A percentile compares a stretch with the other conserved stretches of the same genome.
These are phyloP conservation scores for Sphaerulina vaccinii DNA, from an alignment of 2,329 filamentous ascomycete species.

Conservation along the genomic window DNA sequence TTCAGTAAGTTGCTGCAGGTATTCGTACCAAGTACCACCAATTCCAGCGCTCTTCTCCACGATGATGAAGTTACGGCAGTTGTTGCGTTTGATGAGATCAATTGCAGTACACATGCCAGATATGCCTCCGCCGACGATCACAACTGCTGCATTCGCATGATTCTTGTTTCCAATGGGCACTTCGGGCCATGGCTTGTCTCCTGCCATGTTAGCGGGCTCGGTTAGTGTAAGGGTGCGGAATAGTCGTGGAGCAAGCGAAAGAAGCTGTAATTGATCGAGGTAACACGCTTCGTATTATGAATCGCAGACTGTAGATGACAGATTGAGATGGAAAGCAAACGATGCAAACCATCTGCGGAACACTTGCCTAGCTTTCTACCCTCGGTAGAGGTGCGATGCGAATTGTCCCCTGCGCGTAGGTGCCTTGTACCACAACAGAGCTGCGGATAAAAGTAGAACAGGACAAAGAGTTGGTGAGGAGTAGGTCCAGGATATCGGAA, in stretches of 20 bases:
- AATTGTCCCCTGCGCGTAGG: no score
- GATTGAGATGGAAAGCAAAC: no score
- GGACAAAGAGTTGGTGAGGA: no score
- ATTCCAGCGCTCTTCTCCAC: conserved; percentile 56
- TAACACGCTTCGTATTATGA: no score
- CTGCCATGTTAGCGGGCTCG: conserved; percentile 35
- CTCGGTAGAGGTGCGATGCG: no score
- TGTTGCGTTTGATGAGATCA: conserved; percentile 54
- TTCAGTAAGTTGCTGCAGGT: no score
- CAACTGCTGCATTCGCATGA: conserved; percentile 53
- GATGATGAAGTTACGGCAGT: conserved; percentile 57
- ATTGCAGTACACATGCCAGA: conserved; percentile 57
- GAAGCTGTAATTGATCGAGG: no score
- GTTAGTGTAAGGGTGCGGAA: neutral
- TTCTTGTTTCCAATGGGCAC: conserved; percentile 50
- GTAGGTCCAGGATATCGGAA: no score
- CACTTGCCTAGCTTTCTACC: conserved; percentile 1
- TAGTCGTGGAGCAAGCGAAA: no score
- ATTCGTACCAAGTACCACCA: conserved; percentile 51
- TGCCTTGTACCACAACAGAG: no score
- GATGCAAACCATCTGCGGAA: neutral
- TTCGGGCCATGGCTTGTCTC: conserved; percentile 46
- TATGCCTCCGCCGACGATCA: conserved; percentile 54
- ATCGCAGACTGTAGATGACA: no score
- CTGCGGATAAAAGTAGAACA: no score